These are phyloP conservation scores for Cytospora piceicola DNA, from an alignment of 2,329 filamentous ascomycete genomes.

Conservation along the genomic window DNA sequence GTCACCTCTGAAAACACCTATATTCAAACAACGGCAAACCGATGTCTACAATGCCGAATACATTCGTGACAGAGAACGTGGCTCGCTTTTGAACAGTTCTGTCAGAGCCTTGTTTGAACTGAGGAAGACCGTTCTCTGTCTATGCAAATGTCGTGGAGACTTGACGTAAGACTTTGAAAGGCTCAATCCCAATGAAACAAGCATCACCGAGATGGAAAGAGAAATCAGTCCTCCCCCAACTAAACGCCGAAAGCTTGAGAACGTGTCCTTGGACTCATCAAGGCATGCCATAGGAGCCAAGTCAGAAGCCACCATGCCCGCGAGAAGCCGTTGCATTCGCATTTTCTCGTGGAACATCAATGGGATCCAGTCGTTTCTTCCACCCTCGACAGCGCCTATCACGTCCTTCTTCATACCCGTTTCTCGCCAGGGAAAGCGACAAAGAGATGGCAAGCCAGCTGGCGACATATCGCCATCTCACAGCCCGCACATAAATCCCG, in stretches of 20 bases:
- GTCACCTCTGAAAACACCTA: not conserved
- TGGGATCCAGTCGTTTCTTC: constrained; percentile 34
- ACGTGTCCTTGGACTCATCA: not conserved
- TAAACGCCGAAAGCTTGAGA: constrained; percentile 11
- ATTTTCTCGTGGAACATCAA: constrained; percentile 38
- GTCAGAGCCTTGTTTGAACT: too few species aligned
- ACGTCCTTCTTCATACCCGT: constrained; percentile 35
- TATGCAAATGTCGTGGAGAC: not conserved
- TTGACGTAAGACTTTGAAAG: not conserved
- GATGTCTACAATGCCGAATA: not conserved
- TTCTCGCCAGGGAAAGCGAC: not conserved
- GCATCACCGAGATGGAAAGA: not conserved
- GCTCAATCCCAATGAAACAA: not conserved
- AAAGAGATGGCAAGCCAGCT: not conserved
- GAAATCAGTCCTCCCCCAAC: constrained; percentile 25
- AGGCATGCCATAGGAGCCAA: not conserved
- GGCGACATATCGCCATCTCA: too few species aligned
- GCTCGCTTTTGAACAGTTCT: too few species aligned
- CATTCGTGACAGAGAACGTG: too few species aligned
- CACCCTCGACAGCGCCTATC: constrained; percentile 31
- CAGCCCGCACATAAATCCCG: not conserved
- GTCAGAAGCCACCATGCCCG: too few species aligned
- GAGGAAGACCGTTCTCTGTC: too few species aligned
- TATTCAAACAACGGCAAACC: not conserved
- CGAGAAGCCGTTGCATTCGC: constrained; percentile 28